phyloP scores from a whole-genome alignment of 2,329 filamentous ascomycete species.

The Cercospora sp. region DNA sequence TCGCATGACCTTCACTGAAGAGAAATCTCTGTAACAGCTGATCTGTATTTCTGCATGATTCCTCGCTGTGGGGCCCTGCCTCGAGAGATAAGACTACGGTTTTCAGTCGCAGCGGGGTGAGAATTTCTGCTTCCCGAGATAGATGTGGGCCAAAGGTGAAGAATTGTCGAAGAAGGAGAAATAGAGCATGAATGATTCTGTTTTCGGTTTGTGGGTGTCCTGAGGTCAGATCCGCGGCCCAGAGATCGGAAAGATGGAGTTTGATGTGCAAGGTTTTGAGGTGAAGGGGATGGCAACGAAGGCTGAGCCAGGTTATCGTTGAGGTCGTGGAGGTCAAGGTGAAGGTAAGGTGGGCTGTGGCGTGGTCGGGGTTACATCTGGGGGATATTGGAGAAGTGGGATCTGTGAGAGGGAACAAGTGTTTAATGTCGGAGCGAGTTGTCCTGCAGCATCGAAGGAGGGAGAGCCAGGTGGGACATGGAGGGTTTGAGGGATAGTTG shows the following conservation, averaged over 20 bases:
- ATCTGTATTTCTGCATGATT: background rate
- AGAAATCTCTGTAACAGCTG: background rate
- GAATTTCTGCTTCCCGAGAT: background rate
- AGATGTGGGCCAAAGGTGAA: slow-evolving; percentile 3
- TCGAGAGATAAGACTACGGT: slow-evolving; percentile 1
- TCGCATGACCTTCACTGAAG: background rate
- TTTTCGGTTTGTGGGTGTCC: slow-evolving; percentile 1
- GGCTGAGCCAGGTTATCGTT: background rate
- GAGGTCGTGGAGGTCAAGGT: slow-evolving; percentile 4
- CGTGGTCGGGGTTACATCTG: background rate
- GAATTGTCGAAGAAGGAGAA: slow-evolving; percentile 4
- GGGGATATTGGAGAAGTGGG: background rate
- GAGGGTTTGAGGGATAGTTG: background rate
- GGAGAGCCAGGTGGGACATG: slow-evolving; percentile 9
- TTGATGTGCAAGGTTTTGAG: slow-evolving; percentile 7
- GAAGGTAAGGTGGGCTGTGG: background rate
- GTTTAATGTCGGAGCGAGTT: slow-evolving; percentile 1
- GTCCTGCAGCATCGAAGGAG: slow-evolving; percentile 7
- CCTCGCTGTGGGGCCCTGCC: background rate
- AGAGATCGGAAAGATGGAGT: slow-evolving; percentile 1
- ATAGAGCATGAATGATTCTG: slow-evolving; percentile 10
- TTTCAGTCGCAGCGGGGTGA: background rate
- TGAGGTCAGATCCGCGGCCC: background rate
- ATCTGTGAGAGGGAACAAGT: background rate
- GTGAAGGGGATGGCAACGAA: background rate